Evolutionary conservation across 1,284 basidiomycete genomes (phyloP).

Genomic region (Phenoliferia sp.): DNA sequence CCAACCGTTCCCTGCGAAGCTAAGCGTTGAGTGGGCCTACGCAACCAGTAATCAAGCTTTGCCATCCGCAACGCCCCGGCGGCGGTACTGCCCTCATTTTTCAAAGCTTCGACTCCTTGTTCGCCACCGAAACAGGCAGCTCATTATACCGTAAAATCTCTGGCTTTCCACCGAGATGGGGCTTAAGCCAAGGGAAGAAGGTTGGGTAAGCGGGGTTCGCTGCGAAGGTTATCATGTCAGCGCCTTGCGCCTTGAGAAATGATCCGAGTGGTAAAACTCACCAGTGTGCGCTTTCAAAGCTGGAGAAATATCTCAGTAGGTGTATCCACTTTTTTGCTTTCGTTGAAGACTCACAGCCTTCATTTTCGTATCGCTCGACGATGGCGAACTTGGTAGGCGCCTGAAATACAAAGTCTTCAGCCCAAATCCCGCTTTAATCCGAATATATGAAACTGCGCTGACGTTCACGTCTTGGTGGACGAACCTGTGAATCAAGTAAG

Average conservation of each 20-base stretch:
- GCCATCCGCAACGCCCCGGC: too few relatives aligned
- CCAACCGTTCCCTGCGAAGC: too few relatives aligned
- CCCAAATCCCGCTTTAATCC: background rate
- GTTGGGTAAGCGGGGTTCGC: background rate
- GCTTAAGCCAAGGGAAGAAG: background rate
- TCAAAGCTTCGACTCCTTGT: background rate
- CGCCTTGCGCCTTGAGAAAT: background rate
- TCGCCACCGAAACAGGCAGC: background rate
- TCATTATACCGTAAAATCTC: background rate
- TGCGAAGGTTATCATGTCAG: background rate
- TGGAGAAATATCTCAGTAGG: background rate
- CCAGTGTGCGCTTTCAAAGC: slow-evolving; percentile 1
- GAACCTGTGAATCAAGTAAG: background rate
- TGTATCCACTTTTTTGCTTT: too few relatives aligned
- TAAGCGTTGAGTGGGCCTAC: too few relatives aligned
- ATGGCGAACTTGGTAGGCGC: background rate
- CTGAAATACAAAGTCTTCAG: background rate
- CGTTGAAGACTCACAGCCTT: background rate
- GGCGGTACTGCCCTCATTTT: too few relatives aligned
- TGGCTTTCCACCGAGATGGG: background rate
- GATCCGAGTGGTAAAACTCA: background rate
- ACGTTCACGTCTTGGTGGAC: background rate
- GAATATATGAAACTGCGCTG: background rate
- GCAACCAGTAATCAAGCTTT: too few relatives aligned
- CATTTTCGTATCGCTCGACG: background rate